Evolutionary conservation across 768 basidiomycete genomes (phyloP).

Genomic region (Neoboletus subvelutipes): DNA sequence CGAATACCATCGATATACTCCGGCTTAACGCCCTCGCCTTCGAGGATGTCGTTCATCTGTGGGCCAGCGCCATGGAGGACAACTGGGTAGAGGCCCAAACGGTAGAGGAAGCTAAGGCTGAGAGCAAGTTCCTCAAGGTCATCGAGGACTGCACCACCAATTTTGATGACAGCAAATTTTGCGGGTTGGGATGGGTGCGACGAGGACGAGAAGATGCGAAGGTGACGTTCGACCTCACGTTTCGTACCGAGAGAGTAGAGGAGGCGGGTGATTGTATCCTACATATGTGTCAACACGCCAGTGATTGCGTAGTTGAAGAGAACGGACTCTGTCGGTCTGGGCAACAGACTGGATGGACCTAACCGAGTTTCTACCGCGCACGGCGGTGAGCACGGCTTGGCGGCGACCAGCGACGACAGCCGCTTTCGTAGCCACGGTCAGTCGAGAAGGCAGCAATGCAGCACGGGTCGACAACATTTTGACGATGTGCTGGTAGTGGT

Average conservation of each 20-base stretch:
- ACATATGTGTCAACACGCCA: background rate
- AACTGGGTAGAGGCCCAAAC: slow-evolving; percentile 96
- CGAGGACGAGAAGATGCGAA: slow-evolving; percentile 96
- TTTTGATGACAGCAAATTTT: slow-evolving; percentile 97
- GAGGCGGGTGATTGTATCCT: slow-evolving; percentile 97
- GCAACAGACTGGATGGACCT: slow-evolving; percentile 60
- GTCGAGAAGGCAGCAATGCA: slow-evolving; percentile 20
- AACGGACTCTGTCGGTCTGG: slow-evolving; percentile 71
- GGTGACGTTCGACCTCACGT: slow-evolving; percentile 96
- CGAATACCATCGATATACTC: slow-evolving; percentile 98
- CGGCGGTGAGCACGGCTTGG: slow-evolving; percentile 41
- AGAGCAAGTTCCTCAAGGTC: slow-evolving; percentile 92
- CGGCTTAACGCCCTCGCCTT: slow-evolving; percentile 88
- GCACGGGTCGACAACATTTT: slow-evolving; percentile 34
- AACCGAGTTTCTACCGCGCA: slow-evolving; percentile 38
- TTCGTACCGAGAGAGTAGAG: slow-evolving; percentile 97
- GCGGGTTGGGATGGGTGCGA: slow-evolving; percentile 87
- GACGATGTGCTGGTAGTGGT: slow-evolving; percentile 5
- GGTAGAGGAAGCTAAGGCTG: slow-evolving; percentile 93
- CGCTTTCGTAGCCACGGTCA: slow-evolving; percentile 44
- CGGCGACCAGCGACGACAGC: slow-evolving; percentile 43
- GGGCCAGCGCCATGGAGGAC: slow-evolving; percentile 96
- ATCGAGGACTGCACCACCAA: slow-evolving; percentile 93
- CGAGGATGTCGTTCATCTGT: slow-evolving; percentile 91
- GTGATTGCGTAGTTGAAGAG: background rate